Evolutionary conservation across 441 rosid species (phyloP).

Genomic region (Populus tomentosa): DNA sequence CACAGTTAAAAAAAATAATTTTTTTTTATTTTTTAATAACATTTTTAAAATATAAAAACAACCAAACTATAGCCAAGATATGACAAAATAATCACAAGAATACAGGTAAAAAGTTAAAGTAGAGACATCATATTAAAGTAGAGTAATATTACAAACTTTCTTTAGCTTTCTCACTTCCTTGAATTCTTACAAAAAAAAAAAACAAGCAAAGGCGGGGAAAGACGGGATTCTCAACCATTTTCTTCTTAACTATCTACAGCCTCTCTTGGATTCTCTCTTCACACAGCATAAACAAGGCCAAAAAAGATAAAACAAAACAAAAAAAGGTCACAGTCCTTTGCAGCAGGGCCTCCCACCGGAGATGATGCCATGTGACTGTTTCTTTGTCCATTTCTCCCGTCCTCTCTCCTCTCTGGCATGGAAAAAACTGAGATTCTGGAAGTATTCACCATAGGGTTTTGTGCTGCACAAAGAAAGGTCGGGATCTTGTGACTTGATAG

Average conservation of each 20-base stretch:
- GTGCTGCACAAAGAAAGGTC: neutral
- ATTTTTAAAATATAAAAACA: no score
- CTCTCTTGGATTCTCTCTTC: neutral
- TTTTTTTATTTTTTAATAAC: no score
- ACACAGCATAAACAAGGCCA: neutral
- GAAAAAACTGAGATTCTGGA: neutral
- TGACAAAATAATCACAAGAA: no score
- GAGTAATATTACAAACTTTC: neutral
- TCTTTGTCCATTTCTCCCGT: neutral
- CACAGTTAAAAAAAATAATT: no score
- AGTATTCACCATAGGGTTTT: neutral
- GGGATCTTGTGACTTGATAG: neutral
- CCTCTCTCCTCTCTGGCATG: no score
- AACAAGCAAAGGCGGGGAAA: no score
- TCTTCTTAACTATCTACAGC: neutral
- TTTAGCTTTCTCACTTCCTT: neutral
- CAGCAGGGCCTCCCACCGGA: neutral
- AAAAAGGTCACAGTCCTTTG: neutral
- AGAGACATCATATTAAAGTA: no score
- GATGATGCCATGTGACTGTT: neutral
- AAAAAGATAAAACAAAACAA: no score
- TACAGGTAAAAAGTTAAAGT: no score
- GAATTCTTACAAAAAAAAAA: neutral
- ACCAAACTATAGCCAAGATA: no score
- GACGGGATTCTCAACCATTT: no score